A percentile compares a stretch with the other conserved stretches of the same genome.
Evolutionary conservation across 192 early-diverging fungal species (phyloP).

Genomic region (Gigaspora rosea): DNA sequence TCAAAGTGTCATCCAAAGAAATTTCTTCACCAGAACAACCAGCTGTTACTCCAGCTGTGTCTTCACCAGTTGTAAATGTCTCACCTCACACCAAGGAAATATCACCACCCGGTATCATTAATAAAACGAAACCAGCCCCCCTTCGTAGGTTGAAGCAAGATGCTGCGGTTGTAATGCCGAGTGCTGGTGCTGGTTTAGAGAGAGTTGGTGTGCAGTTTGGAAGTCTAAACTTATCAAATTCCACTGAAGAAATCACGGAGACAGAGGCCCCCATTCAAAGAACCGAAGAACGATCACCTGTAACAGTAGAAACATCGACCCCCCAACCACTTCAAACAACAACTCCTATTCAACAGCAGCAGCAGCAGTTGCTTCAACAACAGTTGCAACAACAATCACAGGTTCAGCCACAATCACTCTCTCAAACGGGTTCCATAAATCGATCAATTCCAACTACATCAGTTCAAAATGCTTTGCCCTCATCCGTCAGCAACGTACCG

Average conservation of each 20-base stretch:
- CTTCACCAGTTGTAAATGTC: conserved; percentile 36
- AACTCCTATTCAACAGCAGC: conserved; percentile 41
- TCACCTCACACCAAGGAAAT: conserved; percentile 43
- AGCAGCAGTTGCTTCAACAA: conserved; percentile 50
- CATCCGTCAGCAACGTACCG: conserved; percentile 15
- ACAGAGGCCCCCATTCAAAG: conserved; percentile 34
- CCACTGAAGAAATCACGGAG: conserved; percentile 44
- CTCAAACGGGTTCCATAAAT: neutral
- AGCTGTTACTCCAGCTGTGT: conserved; percentile 16
- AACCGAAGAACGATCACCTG: neutral
- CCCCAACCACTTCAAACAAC: conserved; percentile 13
- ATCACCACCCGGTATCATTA: conserved; percentile 45
- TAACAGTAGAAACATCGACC: neutral
- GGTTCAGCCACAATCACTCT: conserved; percentile 28
- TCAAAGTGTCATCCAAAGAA: conserved; percentile 18
- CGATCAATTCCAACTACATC: conserved; percentile 4
- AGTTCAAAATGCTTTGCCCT: neutral
- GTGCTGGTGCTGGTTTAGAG: conserved; percentile 58
- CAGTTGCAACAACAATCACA: conserved; percentile 37
- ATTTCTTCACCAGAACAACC: conserved; percentile 7
- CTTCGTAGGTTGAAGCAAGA: conserved; percentile 85
- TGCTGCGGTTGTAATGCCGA: conserved; percentile 86
- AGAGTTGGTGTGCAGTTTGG: conserved; percentile 82
- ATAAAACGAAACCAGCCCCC: conserved; percentile 45
- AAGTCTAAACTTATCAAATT: conserved; percentile 64